Conservation (phyloP, 208 protist genomes). For the Porcisia hertigi region DNA sequence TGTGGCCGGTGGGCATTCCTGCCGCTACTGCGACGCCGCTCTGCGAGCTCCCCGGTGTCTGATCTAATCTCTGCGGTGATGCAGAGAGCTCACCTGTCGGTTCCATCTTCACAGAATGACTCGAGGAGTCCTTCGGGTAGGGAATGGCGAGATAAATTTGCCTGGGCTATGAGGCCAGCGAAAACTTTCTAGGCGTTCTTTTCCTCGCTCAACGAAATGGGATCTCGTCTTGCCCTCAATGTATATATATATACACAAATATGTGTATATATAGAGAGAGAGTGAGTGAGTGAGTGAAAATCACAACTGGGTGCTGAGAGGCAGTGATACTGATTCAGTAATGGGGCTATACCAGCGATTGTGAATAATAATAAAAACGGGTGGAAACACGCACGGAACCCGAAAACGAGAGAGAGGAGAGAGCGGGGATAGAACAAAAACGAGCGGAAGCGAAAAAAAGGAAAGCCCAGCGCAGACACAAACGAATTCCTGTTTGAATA, state of each 20-base stretch:
- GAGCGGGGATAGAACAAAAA: no score
- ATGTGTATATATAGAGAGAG: no score
- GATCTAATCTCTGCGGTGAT: neutral
- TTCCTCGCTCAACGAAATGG: neutral
- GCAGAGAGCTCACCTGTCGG: neutral
- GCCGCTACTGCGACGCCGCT: neutral
- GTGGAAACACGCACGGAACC: no score
- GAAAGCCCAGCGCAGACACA: no score
- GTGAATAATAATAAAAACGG: no score
- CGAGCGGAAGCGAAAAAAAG: no score
- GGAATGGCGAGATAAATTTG: neutral
- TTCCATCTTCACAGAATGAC: neutral
- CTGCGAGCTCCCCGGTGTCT: neutral
- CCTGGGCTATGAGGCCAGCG: neutral
- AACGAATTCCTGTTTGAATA: no score
- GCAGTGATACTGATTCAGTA: no score
- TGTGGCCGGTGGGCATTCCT: neutral
- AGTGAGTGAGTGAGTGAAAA: neutral
- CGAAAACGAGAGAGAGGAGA: no score
- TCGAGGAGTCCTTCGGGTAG: neutral
- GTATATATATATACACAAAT: neutral
- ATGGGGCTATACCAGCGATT: no score
- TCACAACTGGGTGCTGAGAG: no score
- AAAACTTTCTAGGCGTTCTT: neutral
- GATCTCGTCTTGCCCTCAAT: neutral